These are phyloP conservation scores for Penicillium freii DNA, from an alignment of 2,329 filamentous ascomycete genomes.

Conservation along the genomic window DNA sequence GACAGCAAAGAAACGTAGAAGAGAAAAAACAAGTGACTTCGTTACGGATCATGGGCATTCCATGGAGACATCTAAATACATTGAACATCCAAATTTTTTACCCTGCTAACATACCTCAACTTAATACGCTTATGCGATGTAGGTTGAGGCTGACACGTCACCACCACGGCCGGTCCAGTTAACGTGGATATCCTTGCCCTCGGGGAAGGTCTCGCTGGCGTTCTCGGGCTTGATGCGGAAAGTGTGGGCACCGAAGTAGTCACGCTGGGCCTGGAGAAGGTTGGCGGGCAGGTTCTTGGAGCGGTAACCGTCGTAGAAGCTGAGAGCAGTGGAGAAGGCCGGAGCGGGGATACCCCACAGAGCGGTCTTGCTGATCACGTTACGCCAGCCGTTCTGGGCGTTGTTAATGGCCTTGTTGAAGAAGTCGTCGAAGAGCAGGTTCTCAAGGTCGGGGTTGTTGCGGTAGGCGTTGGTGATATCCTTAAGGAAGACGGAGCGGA, in stretches of 20 bases:
- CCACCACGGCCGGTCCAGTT: constrained; percentile 99
- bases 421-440: constrained; percentile 98
- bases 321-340: constrained; percentile 93
- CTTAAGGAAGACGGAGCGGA: constrained; percentile 99
- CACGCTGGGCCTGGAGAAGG: constrained; percentile 96
- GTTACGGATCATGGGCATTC: constrained; percentile 25
- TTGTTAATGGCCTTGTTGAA: constrained; percentile 99
- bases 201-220: constrained; percentile 75
- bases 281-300: constrained; percentile 97
- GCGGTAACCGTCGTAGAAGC: constrained; percentile 98
- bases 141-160: constrained; percentile 95
- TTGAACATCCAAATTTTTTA: constrained; percentile 27
- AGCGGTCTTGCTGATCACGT: constrained; percentile 86
- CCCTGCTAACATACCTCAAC: constrained; percentile 13
- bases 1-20: neutral
- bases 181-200: constrained; percentile 89
- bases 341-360: constrained; percentile 94
- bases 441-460: constrained; percentile 89
- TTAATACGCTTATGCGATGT: constrained; percentile 73
- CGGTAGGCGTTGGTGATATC: constrained; percentile 98
- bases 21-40: constrained; percentile 19
- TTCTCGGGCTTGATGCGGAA: constrained; percentile 82
- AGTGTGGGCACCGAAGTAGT: constrained; percentile 97
- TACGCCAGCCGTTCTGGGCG: constrained; percentile 88
- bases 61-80: constrained; percentile 30